A percentile compares a stretch with the other conserved stretches of the same genome.
phyloP scores from a whole-genome alignment of 2,329 filamentous ascomycete genomes.

The Helotiales sp. region DNA sequence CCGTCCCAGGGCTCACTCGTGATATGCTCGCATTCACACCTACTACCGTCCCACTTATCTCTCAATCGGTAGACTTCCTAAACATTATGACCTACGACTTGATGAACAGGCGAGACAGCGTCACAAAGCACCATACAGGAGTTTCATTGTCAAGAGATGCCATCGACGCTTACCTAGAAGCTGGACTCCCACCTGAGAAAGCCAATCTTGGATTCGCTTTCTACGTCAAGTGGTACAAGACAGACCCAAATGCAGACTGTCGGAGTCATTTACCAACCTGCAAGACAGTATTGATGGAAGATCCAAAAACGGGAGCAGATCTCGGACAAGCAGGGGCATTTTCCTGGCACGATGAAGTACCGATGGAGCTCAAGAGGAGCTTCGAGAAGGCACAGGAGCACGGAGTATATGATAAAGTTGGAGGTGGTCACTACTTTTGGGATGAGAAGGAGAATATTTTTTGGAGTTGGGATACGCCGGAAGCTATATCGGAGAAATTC shows the following conservation, averaged over 20 bases:
- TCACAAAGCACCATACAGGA: constrained; percentile 66
- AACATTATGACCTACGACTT: constrained; percentile 73
- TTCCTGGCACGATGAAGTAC: constrained; percentile 58
- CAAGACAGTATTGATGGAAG: constrained; percentile 56
- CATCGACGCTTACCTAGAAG: constrained; percentile 58
- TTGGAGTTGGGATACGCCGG: constrained; percentile 73
- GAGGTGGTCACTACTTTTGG: constrained; percentile 69
- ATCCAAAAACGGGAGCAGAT: constrained; percentile 56
- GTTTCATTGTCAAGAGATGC: constrained; percentile 53
- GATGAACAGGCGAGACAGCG: constrained; percentile 66
- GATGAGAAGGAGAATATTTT: constrained; percentile 59
- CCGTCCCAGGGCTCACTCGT: constrained; percentile 61
- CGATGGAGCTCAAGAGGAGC: constrained; percentile 53
- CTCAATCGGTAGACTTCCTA: constrained; percentile 61
- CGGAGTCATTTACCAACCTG: constrained; percentile 49
- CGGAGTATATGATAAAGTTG: constrained; percentile 55
- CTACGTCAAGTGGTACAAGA: constrained; percentile 65
- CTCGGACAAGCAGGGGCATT: constrained; percentile 58
- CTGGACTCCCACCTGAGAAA: constrained; percentile 46
- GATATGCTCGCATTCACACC: constrained; percentile 69
- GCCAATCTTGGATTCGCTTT: constrained; percentile 67
- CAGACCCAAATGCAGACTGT: constrained; percentile 42
- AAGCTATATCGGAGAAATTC: constrained; percentile 63
- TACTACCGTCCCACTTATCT: constrained; percentile 58
- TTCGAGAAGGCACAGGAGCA: constrained; percentile 55